Conservation (phyloP, 352 stramenopile genomes). For the Nothophytophthora sp. region DNA sequence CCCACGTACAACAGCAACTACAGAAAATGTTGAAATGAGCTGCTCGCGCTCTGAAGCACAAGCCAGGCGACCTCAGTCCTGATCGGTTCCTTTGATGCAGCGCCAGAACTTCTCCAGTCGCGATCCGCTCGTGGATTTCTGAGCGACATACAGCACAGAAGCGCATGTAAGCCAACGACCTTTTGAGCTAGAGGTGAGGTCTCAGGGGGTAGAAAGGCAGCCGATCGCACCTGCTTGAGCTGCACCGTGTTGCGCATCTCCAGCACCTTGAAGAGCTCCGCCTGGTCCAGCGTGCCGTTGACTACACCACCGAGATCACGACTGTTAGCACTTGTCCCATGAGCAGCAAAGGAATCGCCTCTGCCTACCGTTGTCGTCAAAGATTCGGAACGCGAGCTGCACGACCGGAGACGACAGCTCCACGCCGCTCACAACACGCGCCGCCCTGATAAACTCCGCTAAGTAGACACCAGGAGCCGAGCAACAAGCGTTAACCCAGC, state of each 20-base stretch:
- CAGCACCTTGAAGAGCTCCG: slow-evolving; percentile 69
- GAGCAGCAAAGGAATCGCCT: neutral
- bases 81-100: slow-evolving; percentile 17
- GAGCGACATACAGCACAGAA: neutral
- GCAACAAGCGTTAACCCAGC: neutral
- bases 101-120: slow-evolving; percentile 24
- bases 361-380: slow-evolving; percentile 60
- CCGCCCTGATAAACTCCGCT: slow-evolving; percentile 73
- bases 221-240: slow-evolving; percentile 46
- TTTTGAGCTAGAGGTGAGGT: neutral
- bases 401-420: slow-evolving; percentile 71
- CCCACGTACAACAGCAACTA: neutral
- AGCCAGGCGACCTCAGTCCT: slow-evolving; percentile 7
- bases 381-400: slow-evolving; percentile 75
- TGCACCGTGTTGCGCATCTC: slow-evolving; percentile 63
- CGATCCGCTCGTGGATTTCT: slow-evolving; percentile 6
- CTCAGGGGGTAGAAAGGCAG: no score
- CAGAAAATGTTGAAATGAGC: neutral
- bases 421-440: slow-evolving; percentile 61
- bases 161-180: neutral
- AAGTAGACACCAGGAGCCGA: no score
- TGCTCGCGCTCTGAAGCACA: neutral
- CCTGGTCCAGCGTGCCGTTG: slow-evolving; percentile 66
- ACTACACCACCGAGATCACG: slow-evolving; percentile 18
- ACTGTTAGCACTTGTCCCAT: neutral